A percentile compares a stretch with the other conserved stretches of the same genome.
Conservation (phyloP, 306 rosid species). For the Dalbergia cultrata region DNA sequence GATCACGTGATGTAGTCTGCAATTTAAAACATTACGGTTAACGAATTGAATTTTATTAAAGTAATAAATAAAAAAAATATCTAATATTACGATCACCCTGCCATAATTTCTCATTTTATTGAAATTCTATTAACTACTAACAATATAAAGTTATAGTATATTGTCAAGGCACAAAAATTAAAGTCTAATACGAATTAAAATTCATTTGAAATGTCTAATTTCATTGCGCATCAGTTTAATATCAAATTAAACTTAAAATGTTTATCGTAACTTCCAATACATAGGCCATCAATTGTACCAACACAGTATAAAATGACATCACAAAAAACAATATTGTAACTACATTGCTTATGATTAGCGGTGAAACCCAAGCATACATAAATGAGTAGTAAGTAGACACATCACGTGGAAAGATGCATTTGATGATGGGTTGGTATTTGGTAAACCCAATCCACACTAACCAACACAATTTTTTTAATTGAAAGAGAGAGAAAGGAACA, state of each 20-base stretch:
- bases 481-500: slow-evolving; percentile 10
- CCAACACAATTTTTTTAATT: slow-evolving; percentile 3
- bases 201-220: no score
- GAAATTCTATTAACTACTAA: no score
- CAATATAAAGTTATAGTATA: no score
- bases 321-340: slow-evolving; percentile 21
- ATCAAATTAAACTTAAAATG: not conserved
- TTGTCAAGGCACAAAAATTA: no score
- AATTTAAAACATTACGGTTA: no score
- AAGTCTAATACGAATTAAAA: no score
- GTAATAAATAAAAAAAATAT: no score
- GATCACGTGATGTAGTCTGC: no score
- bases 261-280: not conserved
- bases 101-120: no score
- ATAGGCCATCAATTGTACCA: slow-evolving; percentile 11
- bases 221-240: not conserved
- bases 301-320: not conserved
- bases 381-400: slow-evolving; percentile 51
- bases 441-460: slow-evolving; percentile 64
- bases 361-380: slow-evolving; percentile 65
- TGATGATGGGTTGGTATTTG: slow-evolving; percentile 66
- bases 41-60: no score
- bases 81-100: no score
- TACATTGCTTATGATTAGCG: slow-evolving; percentile 57
- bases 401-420: slow-evolving; percentile 87